Base-by-base conservation (phyloP, 139 green algal genomes). In the Picochlorum costavermella region DNA sequence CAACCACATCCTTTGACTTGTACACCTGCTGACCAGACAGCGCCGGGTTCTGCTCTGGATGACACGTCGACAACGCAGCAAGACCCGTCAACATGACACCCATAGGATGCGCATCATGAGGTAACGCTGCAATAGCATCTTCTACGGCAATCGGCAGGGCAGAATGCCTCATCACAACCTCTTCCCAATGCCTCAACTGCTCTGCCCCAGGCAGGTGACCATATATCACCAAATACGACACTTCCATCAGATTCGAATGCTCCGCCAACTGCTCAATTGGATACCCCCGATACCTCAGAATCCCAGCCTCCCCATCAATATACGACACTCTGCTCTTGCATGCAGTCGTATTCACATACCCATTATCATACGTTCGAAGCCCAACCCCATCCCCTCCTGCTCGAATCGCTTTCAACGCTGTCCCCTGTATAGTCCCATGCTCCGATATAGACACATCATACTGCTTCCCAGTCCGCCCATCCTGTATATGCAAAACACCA, bases 231-330 rank as follows among this genome's bases (percentile, higher is more conserved):
- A 94, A 70, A 77, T 89, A 88, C 0, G 84, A 74, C 2, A 82
- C 73, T 74, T 97, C 91, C 46, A 95, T 62, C 65, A 93, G 95
- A 69, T 74, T 85, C n/a, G 78, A 88, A 13, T 71, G 72, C 44
- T 95, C 84, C 0, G 90, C 90, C 40, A 98, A 84, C 77, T 96
- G 77, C 76, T 98, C 91, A 64, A 98, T 96, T 30, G 92, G 90
- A 68, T 95, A 96, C 37, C 92, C 92, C 17, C 92, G 77, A 81
- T 98, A 98, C 14, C 91, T 80, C 68, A 98, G 73, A 61, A 98
- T 90, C 28, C 93, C 93, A 75, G 90, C 90, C 51, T 92, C 91
- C 63, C 93, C 93, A 65, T 98, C 93, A 61, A 98, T 98, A 84
- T 85, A 98, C 3, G 80, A 94, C 63, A 98, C 95, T 36, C 65